Evolutionary conservation across 208 protist genomes (phyloP).

Genomic region (Wallacemonas sp.): DNA sequence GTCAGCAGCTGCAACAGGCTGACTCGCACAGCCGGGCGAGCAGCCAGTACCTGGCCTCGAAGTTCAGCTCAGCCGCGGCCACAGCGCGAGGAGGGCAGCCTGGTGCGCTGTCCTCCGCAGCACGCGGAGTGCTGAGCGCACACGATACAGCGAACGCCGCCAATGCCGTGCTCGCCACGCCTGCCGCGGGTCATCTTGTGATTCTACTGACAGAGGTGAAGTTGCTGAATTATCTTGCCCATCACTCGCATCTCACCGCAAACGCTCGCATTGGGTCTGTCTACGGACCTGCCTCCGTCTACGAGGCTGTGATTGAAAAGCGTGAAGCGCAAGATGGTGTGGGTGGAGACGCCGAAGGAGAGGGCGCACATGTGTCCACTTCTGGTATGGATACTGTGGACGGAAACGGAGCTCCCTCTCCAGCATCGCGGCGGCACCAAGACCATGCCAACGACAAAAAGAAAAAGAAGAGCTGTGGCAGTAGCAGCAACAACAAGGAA

Average conservation of each 20-base stretch:
- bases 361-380: no score
- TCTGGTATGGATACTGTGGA: no score
- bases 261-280: slow-evolving; percentile 2
- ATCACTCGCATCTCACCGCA: slow-evolving; percentile 22
- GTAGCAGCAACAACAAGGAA: no score
- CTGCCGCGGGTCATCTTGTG: slow-evolving; percentile 51
- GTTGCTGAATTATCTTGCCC: slow-evolving; percentile 61
- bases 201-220: slow-evolving; percentile 78
- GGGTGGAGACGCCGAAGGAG: slow-evolving; percentile 5
- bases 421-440: no score
- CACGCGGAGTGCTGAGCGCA: neutral
- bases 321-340: neutral
- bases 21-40: slow-evolving; percentile 22
- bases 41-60: slow-evolving; percentile 7
- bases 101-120: slow-evolving; percentile 13
- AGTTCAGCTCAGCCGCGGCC: slow-evolving; percentile 5
- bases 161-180: slow-evolving; percentile 31
- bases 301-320: neutral
- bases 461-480: slow-evolving; percentile 1
- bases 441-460: neutral
- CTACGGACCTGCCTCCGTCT: slow-evolving; percentile 24
- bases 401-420: no score
- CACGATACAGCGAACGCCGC: slow-evolving; percentile 11
- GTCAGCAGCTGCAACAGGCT: slow-evolving; percentile 43
- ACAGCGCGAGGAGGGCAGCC: slow-evolving; percentile 10